These are phyloP conservation scores for Trametes villosa DNA, from an alignment of 768 basidiomycete species.

Conservation along the genomic window DNA sequence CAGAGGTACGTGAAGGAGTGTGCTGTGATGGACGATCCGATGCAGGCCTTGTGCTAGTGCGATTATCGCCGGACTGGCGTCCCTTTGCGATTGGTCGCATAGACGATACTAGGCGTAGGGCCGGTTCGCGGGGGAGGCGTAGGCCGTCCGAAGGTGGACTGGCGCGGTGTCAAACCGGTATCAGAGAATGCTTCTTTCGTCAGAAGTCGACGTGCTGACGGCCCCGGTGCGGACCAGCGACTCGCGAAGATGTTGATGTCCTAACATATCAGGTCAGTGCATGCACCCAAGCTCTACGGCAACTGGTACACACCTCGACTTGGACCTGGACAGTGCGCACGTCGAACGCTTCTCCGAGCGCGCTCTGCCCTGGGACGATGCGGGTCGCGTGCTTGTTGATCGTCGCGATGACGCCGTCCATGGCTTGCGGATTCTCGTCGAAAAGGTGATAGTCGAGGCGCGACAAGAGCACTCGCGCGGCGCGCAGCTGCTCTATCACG, in stretches of 20 bases:
- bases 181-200: not conserved
- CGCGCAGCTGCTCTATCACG: constrained; percentile 25
- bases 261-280: not conserved
- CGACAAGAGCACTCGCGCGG: constrained; percentile 12
- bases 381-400: not conserved
- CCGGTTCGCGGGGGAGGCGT: too few species aligned
- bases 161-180: not conserved
- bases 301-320: not conserved
- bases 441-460: constrained; percentile 5
- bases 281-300: too few species aligned
- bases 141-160: not conserved
- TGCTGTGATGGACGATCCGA: too few species aligned
- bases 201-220: not conserved
- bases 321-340: not conserved
- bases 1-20: too few species aligned
- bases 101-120: too few species aligned
- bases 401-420: not conserved
- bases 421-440: not conserved
- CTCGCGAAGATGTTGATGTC: not conserved
- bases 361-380: constrained; percentile 4
- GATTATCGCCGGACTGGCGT: too few species aligned
- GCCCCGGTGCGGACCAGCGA: not conserved
- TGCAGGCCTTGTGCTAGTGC: too few species aligned
- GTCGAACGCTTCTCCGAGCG: constrained; percentile 1
- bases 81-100: too few species aligned